Percentiles rank a stretch among this genome's conserved stretches.
These are phyloP conservation scores for Gentiana macrophylla DNA, from an alignment of 257 asterid species.

Conservation along the genomic window DNA sequence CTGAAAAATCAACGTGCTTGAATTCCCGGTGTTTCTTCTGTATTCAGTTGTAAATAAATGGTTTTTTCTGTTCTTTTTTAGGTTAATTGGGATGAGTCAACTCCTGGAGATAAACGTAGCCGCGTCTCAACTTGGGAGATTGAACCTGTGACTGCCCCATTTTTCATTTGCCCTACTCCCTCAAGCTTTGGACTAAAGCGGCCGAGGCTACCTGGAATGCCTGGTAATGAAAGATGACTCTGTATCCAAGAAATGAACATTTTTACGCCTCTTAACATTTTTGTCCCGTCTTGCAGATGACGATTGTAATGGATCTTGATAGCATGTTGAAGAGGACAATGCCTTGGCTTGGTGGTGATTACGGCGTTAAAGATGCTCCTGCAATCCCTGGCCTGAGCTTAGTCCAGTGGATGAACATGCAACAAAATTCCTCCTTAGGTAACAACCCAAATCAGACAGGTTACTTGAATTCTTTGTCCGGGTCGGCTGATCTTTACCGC, in stretches of 20 bases:
- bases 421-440: slow-evolving; percentile 50
- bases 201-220: slow-evolving; percentile 83
- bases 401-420: slow-evolving; percentile 99
- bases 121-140: slow-evolving; percentile 98
- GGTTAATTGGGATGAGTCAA: slow-evolving; percentile 99
- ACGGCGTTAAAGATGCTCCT: slow-evolving; percentile 64
- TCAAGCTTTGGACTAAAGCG: slow-evolving; percentile 77
- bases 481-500: slow-evolving; percentile 55
- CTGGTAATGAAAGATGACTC: slow-evolving; percentile 33
- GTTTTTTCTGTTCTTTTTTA: slow-evolving; percentile 6
- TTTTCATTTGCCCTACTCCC: slow-evolving; percentile 88
- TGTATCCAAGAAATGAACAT: neutral
- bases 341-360: slow-evolving; percentile 89
- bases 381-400: slow-evolving; percentile 73
- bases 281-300: slow-evolving; percentile 50
- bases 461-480: slow-evolving; percentile 40
- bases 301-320: slow-evolving; percentile 70
- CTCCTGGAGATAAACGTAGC: slow-evolving; percentile 75
- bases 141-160: slow-evolving; percentile 93
- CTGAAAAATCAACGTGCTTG: neutral
- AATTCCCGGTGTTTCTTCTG: neutral
- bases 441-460: slow-evolving; percentile 51
- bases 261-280: too few relatives aligned
- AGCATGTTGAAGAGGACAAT: slow-evolving; percentile 62
- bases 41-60: neutral